Conservation (phyloP, 2,329 filamentous ascomycete genomes). For the Claviceps sp. region DNA sequence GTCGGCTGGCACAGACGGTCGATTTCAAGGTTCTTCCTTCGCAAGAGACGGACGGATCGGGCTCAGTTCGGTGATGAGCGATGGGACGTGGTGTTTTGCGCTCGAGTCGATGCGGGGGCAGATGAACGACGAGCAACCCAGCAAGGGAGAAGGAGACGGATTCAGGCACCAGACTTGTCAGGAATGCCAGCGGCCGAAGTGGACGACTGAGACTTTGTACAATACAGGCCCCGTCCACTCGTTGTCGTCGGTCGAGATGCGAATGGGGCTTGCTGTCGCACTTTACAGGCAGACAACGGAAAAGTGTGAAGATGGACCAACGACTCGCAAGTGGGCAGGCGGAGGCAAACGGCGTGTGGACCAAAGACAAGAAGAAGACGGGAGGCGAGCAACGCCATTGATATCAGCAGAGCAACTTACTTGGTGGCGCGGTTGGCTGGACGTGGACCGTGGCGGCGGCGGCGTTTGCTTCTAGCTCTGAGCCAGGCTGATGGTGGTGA, state of each 20-base stretch:
- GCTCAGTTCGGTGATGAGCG: not conserved
- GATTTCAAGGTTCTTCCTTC: not conserved
- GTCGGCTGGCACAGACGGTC: too few relatives aligned
- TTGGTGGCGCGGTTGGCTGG: conserved; percentile 1
- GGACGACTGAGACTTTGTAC: not conserved
- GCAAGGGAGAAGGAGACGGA: not conserved
- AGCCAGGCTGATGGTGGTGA: not conserved
- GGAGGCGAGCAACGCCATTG: not conserved
- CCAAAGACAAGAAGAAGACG: not conserved
- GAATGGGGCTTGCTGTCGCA: not conserved
- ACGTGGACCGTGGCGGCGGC: conserved; percentile 2
- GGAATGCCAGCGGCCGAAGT: not conserved
- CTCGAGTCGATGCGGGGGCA: not conserved
- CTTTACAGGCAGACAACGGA: not conserved
- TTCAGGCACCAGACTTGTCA: not conserved
- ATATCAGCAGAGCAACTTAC: not conserved
- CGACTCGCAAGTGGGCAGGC: not conserved
- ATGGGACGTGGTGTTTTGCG: not conserved
- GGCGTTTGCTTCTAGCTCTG: not conserved
- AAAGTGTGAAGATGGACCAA: not conserved
- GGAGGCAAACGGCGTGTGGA: not conserved
- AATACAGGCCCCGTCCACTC: not conserved
- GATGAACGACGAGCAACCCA: not conserved
- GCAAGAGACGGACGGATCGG: not conserved
- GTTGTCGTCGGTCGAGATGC: not conserved